phyloP scores from a whole-genome alignment of 805 yeast species.

The Candida stauntonica region DNA sequence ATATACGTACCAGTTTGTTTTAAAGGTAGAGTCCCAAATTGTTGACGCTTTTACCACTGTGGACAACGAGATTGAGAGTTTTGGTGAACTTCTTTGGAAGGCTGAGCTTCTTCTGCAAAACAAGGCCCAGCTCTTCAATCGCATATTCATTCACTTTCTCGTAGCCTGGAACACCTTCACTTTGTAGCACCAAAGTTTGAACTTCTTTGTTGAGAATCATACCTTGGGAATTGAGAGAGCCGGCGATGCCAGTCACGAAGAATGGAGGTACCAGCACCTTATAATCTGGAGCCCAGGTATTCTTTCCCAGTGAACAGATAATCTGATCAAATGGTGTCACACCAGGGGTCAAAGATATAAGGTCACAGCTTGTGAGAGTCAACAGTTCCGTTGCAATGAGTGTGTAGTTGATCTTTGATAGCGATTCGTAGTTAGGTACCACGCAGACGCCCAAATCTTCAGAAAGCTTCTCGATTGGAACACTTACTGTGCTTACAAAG shows the following conservation, averaged over 20 bases:
- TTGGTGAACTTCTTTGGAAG: slow-evolving; percentile 9
- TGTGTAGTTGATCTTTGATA: slow-evolving; percentile 32
- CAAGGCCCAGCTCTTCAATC: slow-evolving; percentile 12
- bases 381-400: slow-evolving; percentile 26
- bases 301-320: slow-evolving; percentile 17
- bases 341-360: slow-evolving; percentile 32
- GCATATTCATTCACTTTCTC: slow-evolving; percentile 46
- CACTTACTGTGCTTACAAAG: slow-evolving; percentile 4
- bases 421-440: slow-evolving; percentile 22
- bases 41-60: slow-evolving; percentile 21
- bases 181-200: slow-evolving; percentile 34
- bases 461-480: slow-evolving; percentile 19
- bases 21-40: slow-evolving; percentile 24
- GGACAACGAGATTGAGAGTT: slow-evolving; percentile 9
- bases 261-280: slow-evolving; percentile 51
- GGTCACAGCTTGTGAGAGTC: slow-evolving; percentile 1
- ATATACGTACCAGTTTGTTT: too few relatives aligned
- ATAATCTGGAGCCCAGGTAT: slow-evolving; percentile 5
- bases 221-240: slow-evolving; percentile 35
- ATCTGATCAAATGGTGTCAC: slow-evolving; percentile 26
- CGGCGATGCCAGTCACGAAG: slow-evolving; percentile 54
- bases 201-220: slow-evolving; percentile 9
- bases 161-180: slow-evolving; percentile 61
- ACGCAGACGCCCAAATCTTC: slow-evolving; percentile 11
- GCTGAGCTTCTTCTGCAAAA: slow-evolving; percentile 5